phyloP scores from a whole-genome alignment of 164 flowering plant species.

The Berberis vulgaris region DNA sequence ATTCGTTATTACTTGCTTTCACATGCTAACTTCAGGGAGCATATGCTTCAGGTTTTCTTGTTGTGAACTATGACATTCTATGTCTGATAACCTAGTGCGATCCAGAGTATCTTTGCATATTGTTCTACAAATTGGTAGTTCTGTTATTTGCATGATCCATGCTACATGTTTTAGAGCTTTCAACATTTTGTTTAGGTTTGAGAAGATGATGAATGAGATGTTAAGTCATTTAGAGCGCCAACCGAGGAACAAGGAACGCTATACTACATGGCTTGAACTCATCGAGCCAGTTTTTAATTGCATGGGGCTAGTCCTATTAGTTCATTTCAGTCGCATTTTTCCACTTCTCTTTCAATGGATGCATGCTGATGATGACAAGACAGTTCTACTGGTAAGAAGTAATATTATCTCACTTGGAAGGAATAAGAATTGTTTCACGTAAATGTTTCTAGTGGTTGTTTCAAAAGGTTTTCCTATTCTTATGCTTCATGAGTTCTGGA shows the following conservation, averaged over 20 bases:
- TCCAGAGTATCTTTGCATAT: no score
- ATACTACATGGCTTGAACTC: conserved; percentile 65
- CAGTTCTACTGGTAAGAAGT: conserved; percentile 65
- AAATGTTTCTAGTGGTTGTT: neutral
- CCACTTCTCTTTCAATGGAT: conserved; percentile 89
- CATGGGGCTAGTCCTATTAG: conserved; percentile 67
- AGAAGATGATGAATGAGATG: conserved; percentile 81
- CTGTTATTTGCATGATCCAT: no score
- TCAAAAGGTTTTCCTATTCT: no score
- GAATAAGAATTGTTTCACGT: neutral
- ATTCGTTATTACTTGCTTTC: no score
- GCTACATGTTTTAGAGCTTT: no score
- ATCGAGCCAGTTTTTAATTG: conserved; percentile 57
- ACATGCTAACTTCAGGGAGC: no score
- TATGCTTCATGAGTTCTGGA: no score
- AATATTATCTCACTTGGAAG: neutral
- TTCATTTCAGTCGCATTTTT: conserved; percentile 80
- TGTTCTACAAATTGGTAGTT: no score
- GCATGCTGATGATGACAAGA: conserved; percentile 88
- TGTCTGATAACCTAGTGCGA: no score
- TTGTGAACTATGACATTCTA: no score
- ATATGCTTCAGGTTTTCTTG: no score
- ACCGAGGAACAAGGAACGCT: conserved; percentile 67
- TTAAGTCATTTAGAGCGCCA: conserved; percentile 87
- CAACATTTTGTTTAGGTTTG: conserved; percentile 45